Base-by-base conservation (phyloP, 345 rosid species). In the Heritiera fomes region DNA sequence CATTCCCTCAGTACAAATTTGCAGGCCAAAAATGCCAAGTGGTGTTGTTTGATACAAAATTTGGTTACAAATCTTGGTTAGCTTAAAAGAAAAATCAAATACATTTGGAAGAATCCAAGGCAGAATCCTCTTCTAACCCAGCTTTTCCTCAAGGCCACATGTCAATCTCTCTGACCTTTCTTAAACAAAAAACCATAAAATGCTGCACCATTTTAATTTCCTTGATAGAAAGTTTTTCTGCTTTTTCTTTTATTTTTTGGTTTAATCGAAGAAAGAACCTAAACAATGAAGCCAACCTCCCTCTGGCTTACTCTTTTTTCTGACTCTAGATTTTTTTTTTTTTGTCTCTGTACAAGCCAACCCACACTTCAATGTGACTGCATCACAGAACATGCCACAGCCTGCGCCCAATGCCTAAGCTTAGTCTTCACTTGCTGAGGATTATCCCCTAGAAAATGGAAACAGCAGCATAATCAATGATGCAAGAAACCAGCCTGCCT, bases 331-430 rank as follows among this genome's bases (percentile, higher is more conserved):
- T 8, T 10, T 38, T 70, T 47, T 5, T 4, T 52, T 2, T 45
- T 5, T 6, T 75, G 23, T 38, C n/a, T 75, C 68, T 75, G 7
- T 55, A 56, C 55, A 52, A 49, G 32, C 73, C 71, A 38, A 20
- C 61, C 40, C 49, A 46, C 43, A 59, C 65, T 62, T 83, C 56
- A 83, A 59, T 45, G 75, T 52, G 88, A 83, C 75, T 88, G 89
- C 92, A 87, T 89, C 32, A 94, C 85, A 52, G 98, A 93, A 76
- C 98, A 94, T 20, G 98, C 98, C 67, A 94, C 98, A 4, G 97
- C 97, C 82, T 92, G 98, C 20, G 98, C 97, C 98, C 98, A 94
- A 74, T 91, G 96, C 88, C 96, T 91, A 69, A 94, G 75, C 85
- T 87, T 93, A 32, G 88, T 88, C 87, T 94, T 93, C 81, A 94